Percentiles rank a stretch among this genome's conserved stretches.
Conservation (phyloP, 2,329 filamentous ascomycete species). For the Fusarium algeriense region DNA sequence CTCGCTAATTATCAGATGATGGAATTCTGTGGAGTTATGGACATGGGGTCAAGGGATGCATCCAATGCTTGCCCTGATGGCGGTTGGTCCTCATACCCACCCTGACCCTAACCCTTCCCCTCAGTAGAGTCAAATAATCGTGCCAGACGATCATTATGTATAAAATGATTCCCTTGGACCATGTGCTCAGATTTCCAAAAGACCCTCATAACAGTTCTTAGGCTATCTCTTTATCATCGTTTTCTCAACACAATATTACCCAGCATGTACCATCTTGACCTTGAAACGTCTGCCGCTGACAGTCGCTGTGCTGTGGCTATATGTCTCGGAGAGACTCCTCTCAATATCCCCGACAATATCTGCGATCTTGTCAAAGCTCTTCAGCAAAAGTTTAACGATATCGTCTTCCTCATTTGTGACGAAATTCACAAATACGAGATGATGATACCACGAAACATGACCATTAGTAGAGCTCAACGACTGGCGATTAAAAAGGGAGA, state of each 20-base stretch:
- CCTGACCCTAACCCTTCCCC: no score
- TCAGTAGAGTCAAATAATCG: no score
- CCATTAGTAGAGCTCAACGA: neutral
- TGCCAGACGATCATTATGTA: neutral
- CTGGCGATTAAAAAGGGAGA: neutral
- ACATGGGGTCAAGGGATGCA: no score
- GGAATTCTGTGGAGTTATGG: no score
- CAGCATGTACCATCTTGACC: neutral
- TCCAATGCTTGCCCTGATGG: no score
- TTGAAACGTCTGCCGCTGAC: neutral
- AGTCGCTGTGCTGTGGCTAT: slow-evolving; percentile 6
- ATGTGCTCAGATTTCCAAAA: rapidly evolving
- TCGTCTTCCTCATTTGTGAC: neutral
- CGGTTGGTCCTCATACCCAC: no score
- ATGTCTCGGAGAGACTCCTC: slow-evolving; percentile 1
- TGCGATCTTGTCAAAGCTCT: neutral
- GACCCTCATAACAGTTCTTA: neutral
- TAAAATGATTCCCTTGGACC: neutral
- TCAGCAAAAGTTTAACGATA: neutral
- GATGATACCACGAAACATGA: slow-evolving; percentile 7
- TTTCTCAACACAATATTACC: rapidly evolving
- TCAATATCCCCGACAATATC: neutral
- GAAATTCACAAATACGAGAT: slow-evolving; percentile 10
- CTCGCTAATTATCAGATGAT: no score
- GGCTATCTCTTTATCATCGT: neutral